phyloP scores from a whole-genome alignment of 2,329 filamentous ascomycete species.

The Penicillium sp. region DNA sequence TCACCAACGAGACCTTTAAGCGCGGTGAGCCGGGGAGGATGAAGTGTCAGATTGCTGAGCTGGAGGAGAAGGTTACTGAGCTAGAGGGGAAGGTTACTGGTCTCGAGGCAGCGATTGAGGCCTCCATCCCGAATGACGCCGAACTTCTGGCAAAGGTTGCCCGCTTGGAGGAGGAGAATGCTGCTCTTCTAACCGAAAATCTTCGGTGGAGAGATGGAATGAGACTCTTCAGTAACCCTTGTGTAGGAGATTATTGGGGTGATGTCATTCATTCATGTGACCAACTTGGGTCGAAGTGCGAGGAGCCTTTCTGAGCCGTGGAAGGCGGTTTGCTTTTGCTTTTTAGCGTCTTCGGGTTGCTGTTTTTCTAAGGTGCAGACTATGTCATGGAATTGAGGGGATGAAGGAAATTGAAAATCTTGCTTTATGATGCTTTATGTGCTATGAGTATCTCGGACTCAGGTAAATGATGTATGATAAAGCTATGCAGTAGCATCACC shows the following conservation, averaged over 20 bases:
- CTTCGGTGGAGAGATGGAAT: neutral
- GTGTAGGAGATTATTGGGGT: neutral
- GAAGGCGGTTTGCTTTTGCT: too few relatives aligned
- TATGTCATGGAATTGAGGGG: neutral
- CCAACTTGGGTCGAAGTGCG: neutral
- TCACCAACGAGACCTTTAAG: conserved; percentile 17
- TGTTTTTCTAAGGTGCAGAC: neutral
- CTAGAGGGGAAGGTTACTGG: neutral
- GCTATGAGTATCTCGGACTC: neutral
- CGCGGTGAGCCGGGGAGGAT: conserved; percentile 23
- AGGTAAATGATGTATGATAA: neutral
- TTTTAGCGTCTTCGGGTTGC: too few relatives aligned
- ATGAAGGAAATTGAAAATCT: neutral
- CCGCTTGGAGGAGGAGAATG: neutral
- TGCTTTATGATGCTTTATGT: neutral
- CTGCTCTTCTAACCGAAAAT: neutral
- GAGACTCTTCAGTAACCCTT: neutral
- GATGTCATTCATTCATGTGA: neutral
- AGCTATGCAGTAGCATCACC: neutral
- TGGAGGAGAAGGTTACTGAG: neutral
- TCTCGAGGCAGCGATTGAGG: neutral
- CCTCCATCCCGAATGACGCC: neutral
- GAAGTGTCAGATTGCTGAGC: conserved; percentile 10
- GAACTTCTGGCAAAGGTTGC: neutral
- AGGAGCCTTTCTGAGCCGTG: too few relatives aligned